Evolutionary conservation across 164 flowering plant species (phyloP), one percentile per base, ranked within the genome.

Genomic region (Cinnamomum chago): DNA sequence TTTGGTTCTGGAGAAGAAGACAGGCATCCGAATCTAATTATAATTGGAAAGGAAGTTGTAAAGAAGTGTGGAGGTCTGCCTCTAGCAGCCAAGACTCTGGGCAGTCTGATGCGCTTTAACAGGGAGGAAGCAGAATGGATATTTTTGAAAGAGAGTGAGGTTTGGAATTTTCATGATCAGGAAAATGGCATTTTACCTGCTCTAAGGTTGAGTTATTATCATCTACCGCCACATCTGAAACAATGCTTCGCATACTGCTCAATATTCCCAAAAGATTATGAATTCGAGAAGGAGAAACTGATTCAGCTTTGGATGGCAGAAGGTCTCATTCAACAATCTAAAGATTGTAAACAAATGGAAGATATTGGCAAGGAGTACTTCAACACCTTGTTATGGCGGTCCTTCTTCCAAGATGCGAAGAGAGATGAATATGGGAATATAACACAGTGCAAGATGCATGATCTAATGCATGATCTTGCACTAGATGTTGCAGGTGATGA

Each of bases 51-150:
- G 28, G 72, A 77, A 28, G 72, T 77, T 51, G 80, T 72, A 1
- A 52, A 62, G 22, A 79, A 75, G 40, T 79, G 81, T 30, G 35
- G 70, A 9, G 81, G 81, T 50, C 13, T 79, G 1, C 81, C 81
- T 6, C 52, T 79, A 2, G 76, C 76, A 6, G 81, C 62, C 9
- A 79, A 79, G 67, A 18, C 67, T 14, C 24, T 79, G 1, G 82
- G 76, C 30, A 65, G 79, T 17, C 55, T 72, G 11, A 30, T 79
- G 76, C 65, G 76, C 25, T 65, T 35, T 14, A 76, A 79, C 27
- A 52, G 62, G 15, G 28, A 60, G 23, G 65, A 64, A 65, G 2
- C 58, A 2, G 74, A 69, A 7, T 79, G 79, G 82, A n/a, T 35
- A 14, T 40, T 22, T n/a, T 15, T 79, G 50, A 66, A 33, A 55